Evolutionary conservation across 768 basidiomycete species (phyloP), one percentile per base, ranked within the genome.

Genomic region (Lactifluus pinguis): DNA sequence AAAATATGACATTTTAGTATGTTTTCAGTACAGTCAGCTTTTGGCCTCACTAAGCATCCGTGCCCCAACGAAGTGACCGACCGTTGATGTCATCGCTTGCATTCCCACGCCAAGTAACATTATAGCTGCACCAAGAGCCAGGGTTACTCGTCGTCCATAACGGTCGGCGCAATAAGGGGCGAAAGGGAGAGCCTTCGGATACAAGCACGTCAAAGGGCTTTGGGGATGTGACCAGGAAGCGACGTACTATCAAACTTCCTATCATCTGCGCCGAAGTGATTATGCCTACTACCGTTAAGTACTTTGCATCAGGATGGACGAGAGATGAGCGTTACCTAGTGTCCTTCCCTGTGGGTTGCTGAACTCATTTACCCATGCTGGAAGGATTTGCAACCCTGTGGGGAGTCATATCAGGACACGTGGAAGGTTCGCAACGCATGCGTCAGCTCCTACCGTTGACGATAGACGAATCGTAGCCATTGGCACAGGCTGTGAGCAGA

Each of bases 391-490:
- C 32, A 89, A 74, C 59, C 85, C 86, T 85, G 60, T 2, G 30
- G 32, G 32, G 19, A 48, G 21, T 30, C 29, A 52, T 15, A 39
- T 38, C 30, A 29, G 49, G 30, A 30, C 15, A 56, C 13, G 39
- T 47, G n/a, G 7, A 10, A 41, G 36, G 19, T 11, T n/a, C n/a
- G n/a, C 14, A 21, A 21, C 4, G 32, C 6, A 50, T 34, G 44
- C 32, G 21, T 21, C 39, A 14, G 10, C 5, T 49, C 68, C n/a
- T 41, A 75, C 76, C 77, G 66, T 86, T 86, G 15, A 85, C 76
- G 49, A 85, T 71, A n/a, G 84, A 86, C 4, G 83, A 82, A 68
- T 87, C 84, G 53, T 85, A 77, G 29, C 87, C 86, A 71, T 86
- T 87, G 52, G 80, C 79, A 14, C 79, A 74, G 17, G 84, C 80